Evolutionary conservation across 192 early-diverging fungal genomes (phyloP).

Genomic region (Coemansia sp.): DNA sequence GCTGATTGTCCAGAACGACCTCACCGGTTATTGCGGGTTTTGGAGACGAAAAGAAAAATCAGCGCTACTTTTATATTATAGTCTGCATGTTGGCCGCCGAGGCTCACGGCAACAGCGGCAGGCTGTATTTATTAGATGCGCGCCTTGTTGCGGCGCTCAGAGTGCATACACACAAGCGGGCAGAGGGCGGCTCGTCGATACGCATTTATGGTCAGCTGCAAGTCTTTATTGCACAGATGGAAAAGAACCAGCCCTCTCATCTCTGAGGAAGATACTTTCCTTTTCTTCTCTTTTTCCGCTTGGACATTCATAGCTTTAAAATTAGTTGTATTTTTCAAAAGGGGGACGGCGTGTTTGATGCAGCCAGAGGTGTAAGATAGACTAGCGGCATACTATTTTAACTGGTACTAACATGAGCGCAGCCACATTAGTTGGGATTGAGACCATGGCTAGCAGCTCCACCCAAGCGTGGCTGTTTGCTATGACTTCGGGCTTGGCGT

Average conservation of each 20-base stretch:
- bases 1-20: conserved; percentile 17
- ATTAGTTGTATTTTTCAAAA: conserved; percentile 4
- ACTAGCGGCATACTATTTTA: too few relatives aligned
- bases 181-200: not conserved
- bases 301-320: not conserved
- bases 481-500: conserved; percentile 46
- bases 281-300: not conserved
- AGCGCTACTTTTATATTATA: not conserved
- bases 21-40: conserved; percentile 19
- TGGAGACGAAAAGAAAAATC: not conserved
- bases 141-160: not conserved
- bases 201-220: conserved; percentile 1
- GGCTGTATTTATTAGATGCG: not conserved
- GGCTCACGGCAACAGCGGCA: too few relatives aligned
- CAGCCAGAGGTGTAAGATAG: too few relatives aligned
- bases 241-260: not conserved
- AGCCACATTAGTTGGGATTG: not conserved
- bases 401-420: not conserved
- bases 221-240: not conserved
- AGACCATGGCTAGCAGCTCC: conserved; percentile 18
- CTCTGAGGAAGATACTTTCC: not conserved
- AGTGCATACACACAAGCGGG: not conserved
- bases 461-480: conserved; percentile 42
- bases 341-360: too few relatives aligned
- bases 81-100: not conserved